Percentiles rank a stretch among this genome's conserved stretches.
Evolutionary conservation across 441 rosid species (phyloP).

Genomic region (Pelargonium fulgidum): DNA sequence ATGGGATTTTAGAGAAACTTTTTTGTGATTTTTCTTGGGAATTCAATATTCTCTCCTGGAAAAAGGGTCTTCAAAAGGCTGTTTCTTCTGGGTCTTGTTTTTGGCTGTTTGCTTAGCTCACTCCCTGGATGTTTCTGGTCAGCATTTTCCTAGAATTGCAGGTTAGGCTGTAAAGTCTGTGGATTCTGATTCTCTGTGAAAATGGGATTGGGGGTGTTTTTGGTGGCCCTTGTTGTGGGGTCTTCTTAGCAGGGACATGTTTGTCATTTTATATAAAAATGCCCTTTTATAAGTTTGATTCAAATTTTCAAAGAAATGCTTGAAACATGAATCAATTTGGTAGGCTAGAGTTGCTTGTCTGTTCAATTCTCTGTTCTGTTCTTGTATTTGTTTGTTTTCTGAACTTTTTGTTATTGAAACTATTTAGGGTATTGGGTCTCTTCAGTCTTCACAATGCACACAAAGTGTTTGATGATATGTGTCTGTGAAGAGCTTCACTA

Average conservation of each 20-base stretch:
- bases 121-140: slow-evolving; percentile 15
- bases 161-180: slow-evolving; percentile 11
- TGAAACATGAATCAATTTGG: slow-evolving; percentile 20
- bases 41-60: slow-evolving; percentile 7
- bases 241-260: slow-evolving; percentile 14
- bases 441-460: slow-evolving; percentile 3
- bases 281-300: slow-evolving; percentile 16
- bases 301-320: slow-evolving; percentile 17
- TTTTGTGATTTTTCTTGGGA: not conserved
- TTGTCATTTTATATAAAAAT: slow-evolving; percentile 31
- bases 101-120: not conserved
- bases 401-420: not conserved
- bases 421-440: not conserved
- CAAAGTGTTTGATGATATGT: slow-evolving; percentile 18
- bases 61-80: not conserved
- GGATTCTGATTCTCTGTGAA: slow-evolving; percentile 23
- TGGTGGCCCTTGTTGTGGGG: slow-evolving; percentile 10
- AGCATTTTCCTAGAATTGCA: slow-evolving; percentile 18
- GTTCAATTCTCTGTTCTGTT: no score
- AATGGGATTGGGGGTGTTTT: not conserved
- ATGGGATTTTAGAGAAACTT: not conserved
- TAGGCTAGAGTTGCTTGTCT: not conserved
- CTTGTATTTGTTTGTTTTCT: not conserved
- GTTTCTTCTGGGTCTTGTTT: no score
- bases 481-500: slow-evolving; percentile 15